Evolutionary conservation across 192 early-diverging fungal species (phyloP).

Genomic region (Cladochytrium replicatum): DNA sequence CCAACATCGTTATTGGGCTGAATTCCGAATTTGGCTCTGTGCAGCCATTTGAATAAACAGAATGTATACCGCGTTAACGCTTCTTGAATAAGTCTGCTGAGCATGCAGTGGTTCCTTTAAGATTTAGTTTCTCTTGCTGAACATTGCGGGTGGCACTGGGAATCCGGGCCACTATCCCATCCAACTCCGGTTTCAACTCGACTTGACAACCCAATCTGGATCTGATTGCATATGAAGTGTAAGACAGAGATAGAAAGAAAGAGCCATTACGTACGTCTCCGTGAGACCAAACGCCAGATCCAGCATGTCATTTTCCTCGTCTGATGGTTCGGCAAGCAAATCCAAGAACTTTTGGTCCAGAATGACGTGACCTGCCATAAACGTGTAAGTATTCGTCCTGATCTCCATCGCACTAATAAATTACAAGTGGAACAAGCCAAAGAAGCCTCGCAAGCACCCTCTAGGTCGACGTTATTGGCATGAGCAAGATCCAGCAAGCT

Average conservation of each 20-base stretch:
- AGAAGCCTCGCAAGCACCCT: slow-evolving; percentile 96
- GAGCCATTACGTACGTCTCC: slow-evolving; percentile 84
- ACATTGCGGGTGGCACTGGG: slow-evolving; percentile 90
- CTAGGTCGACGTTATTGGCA: slow-evolving; percentile 82
- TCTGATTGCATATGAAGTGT: neutral
- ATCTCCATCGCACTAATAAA: slow-evolving; percentile 1
- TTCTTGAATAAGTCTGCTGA: too few relatives aligned
- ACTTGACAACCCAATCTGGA: slow-evolving; percentile 93
- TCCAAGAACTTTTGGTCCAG: slow-evolving; percentile 70
- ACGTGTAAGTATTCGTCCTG: neutral
- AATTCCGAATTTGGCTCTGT: too few relatives aligned
- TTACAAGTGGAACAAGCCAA: slow-evolving; percentile 86
- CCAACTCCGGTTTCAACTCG: slow-evolving; percentile 69
- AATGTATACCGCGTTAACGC: too few relatives aligned
- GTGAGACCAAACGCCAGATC: slow-evolving; percentile 94
- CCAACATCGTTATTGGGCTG: too few relatives aligned
- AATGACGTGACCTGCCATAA: slow-evolving; percentile 64
- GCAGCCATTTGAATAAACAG: too few relatives aligned
- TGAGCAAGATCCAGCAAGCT: slow-evolving; percentile 88
- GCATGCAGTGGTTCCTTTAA: too few relatives aligned
- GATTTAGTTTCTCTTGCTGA: slow-evolving; percentile 27
- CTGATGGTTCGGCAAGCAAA: slow-evolving; percentile 80
- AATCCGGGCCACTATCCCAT: slow-evolving; percentile 77
- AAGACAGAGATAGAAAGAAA: too few relatives aligned
- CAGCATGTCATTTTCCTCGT: slow-evolving; percentile 98